Evolutionary conservation across 108 stramenopile genomes (phyloP).

Genomic region (Nannochloropsis granulata): DNA sequence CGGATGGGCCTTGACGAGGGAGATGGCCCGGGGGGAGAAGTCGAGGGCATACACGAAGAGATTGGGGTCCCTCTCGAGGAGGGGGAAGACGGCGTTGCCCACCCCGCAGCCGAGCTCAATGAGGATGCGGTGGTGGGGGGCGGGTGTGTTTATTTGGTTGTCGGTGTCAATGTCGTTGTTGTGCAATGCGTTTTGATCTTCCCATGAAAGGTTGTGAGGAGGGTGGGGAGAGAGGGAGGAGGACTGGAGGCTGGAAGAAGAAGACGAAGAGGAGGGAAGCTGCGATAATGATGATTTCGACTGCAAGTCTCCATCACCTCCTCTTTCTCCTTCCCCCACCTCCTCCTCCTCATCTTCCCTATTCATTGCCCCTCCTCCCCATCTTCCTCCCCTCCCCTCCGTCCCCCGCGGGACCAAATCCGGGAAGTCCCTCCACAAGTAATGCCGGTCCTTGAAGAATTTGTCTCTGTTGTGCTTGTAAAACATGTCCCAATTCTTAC

Average conservation of each 20-base stretch:
- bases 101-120: slow-evolving; percentile 40
- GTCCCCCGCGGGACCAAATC: background rate
- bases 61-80: slow-evolving; percentile 19
- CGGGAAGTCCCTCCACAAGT: background rate
- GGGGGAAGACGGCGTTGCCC: slow-evolving; percentile 37
- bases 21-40: slow-evolving; percentile 1
- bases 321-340: background rate
- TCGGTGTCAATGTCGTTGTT: background rate
- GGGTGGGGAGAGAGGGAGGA: background rate
- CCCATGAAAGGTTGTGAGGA: background rate
- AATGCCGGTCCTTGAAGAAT: slow-evolving; percentile 43
- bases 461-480: slow-evolving; percentile 8
- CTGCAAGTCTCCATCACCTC: background rate
- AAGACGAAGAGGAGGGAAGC: background rate
- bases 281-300: background rate
- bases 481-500: slow-evolving; percentile 19
- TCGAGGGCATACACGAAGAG: slow-evolving; percentile 15
- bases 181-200: background rate
- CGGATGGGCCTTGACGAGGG: slow-evolving; percentile 14
- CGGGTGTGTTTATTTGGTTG: background rate
- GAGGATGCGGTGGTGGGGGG: background rate
- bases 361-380: background rate
- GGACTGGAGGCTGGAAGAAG: background rate
- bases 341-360: background rate
- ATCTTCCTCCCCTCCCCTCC: background rate